Base-by-base conservation (phyloP, 129 eudicot species). In the Solidago caesia region DNA sequence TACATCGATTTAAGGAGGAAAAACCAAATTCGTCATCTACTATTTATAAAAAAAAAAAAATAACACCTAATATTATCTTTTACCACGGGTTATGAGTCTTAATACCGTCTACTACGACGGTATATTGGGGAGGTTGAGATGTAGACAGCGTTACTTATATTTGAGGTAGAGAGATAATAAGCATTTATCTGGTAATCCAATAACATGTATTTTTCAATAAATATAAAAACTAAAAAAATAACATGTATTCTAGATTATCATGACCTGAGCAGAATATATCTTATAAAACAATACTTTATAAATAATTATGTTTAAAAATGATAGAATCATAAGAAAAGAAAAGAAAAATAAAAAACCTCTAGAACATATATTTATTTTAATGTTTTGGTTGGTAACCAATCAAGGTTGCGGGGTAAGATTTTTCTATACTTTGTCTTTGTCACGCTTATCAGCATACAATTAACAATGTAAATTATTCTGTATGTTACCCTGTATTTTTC, bases 381-480 rank as follows among this genome's bases (percentile, higher is more conserved):
- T 75, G 11, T 75, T 75, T 51, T 75, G 71, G 79, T 75, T 51
- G 79, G 78, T 75, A 75, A 42, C 43, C 66, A 47, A 75, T 75
- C 55, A 75, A 51, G 4, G 44, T 64, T 52, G 72, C 51, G 44
- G 72, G 63, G 65, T 75, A 64, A 13, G 45, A 5, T 33, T 48
- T 21, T 68, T 14, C 7, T 9, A 14, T 41, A 4, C 14, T 0
- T 11, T 14, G 26, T 56, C 62, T 14, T 12, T 21, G 21, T 21
- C 21, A 21, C 21, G 21, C 21, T 21, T 49, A 46, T 61, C 44
- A 42, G 57, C 13, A 46, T 4, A 44, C n/a, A 5, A 13, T 7
- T 16, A 43, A 42, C 58, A 1, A 21, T 11, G 21, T 10, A 4
- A 21, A 5, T 66, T 5, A 33, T 2, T 33, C 39, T 33, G 39